Conservation (phyloP, 306 rosid genomes). For the Acacia crassicarpa region DNA sequence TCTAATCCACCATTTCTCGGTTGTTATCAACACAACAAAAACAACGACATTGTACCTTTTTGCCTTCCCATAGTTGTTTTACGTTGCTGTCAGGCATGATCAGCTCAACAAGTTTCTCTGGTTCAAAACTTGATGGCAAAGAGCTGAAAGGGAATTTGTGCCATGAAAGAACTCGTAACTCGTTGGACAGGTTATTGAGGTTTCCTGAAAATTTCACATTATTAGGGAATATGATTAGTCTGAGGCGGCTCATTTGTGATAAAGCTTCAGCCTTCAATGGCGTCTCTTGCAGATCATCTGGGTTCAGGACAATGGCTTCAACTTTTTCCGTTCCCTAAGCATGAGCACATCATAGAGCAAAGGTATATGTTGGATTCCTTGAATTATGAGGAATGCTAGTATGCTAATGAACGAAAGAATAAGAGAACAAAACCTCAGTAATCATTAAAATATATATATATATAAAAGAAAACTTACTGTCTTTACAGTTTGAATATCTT, state of each 20-base stretch:
- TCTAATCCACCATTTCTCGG: not conserved
- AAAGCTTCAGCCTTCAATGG: not conserved
- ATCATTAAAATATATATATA: not conserved
- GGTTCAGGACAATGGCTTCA: conserved; percentile 18
- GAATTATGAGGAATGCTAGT: not conserved
- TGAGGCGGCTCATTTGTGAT: conserved; percentile 27
- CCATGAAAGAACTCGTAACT: conserved; percentile 31
- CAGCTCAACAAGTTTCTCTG: conserved; percentile 15
- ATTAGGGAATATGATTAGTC: not conserved
- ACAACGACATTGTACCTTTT: not conserved
- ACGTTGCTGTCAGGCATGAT: not conserved
- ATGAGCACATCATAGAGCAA: not conserved
- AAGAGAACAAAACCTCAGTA: not conserved
- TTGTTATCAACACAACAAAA: not conserved
- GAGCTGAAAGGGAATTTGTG: not conserved
- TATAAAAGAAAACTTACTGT: not conserved
- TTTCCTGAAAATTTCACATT: not conserved
- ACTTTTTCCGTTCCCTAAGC: not conserved
- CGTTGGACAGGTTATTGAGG: not conserved
- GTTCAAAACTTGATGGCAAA: conserved; percentile 19
- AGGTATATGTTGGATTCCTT: not conserved
- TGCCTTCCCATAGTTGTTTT: conserved; percentile 22
- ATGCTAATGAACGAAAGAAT: not conserved
- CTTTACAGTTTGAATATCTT: not conserved
- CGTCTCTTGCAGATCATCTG: no score